Conservation (phyloP, 2,329 filamentous ascomycete species). For the Colletotrichum trifolii region DNA sequence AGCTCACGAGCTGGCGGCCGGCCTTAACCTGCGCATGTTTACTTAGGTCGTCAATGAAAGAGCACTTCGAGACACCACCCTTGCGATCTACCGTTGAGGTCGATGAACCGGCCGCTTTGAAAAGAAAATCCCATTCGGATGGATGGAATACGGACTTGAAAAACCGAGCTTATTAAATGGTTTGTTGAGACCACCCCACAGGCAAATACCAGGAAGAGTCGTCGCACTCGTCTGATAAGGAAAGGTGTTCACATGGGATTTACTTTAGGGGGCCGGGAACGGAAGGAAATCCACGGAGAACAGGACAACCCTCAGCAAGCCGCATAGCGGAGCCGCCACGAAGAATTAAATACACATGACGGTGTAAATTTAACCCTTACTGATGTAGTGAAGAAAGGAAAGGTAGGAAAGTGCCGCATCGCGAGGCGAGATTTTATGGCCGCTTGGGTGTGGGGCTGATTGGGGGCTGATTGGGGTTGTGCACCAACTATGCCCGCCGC, state of each 20-base stretch:
- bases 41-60: too few species aligned
- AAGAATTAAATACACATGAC: conserved; percentile 60
- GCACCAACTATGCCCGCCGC: conserved; percentile 1
- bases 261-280: conserved; percentile 65
- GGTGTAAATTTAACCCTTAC: conserved; percentile 60
- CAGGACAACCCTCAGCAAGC: conserved; percentile 65
- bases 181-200: conserved; percentile 65
- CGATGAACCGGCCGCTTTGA: background rate
- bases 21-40: too few species aligned
- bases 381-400: conserved; percentile 55
- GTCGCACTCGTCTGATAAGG: conserved; percentile 56
- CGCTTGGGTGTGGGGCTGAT: conserved; percentile 21
- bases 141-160: background rate
- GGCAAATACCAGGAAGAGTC: conserved; percentile 56
- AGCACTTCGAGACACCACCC: too few species aligned
- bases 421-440: conserved; percentile 35
- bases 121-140: too few species aligned
- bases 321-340: conserved; percentile 63
- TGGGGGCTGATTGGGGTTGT: background rate
- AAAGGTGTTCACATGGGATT: conserved; percentile 57
- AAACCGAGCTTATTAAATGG: rapidly evolving
- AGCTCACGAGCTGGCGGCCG: too few species aligned
- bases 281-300: conserved; percentile 62
- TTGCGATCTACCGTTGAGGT: too few species aligned
- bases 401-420: conserved; percentile 35